Conservation (phyloP, 139 green algal species). For the Chlorella ohadii region DNA sequence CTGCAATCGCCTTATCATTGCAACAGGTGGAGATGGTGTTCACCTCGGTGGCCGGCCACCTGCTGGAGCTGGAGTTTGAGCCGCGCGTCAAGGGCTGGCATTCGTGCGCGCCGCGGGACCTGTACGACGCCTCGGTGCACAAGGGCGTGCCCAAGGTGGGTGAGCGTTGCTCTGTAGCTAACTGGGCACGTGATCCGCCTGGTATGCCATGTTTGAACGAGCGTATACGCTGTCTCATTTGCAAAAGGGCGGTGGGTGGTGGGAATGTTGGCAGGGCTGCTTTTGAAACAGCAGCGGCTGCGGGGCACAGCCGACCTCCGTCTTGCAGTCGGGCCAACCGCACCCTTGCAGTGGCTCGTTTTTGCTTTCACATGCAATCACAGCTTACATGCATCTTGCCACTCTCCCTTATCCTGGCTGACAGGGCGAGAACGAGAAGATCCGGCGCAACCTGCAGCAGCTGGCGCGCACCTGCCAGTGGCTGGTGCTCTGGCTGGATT, state of each 20-base stretch:
- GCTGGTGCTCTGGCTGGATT: constrained; percentile 99
- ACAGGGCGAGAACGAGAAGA: constrained; percentile 67
- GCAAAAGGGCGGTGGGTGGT: neutral
- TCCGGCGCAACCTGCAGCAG: constrained; percentile 82
- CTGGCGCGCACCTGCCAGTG: constrained; percentile 69
- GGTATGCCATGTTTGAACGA: too few relatives aligned
- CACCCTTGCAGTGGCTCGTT: too few relatives aligned
- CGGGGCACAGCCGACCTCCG: too few relatives aligned
- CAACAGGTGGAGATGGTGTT: constrained; percentile 87
- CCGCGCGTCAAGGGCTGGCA: constrained; percentile 62
- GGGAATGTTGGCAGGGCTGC: too few relatives aligned
- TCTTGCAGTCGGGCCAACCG: too few relatives aligned
- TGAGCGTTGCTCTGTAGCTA: neutral
- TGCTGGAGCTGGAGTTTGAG: constrained; percentile 94
- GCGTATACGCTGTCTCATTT: too few relatives aligned
- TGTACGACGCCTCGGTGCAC: constrained; percentile 67
- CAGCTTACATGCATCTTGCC: too few relatives aligned
- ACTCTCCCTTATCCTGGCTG: too few relatives aligned
- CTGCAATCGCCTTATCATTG: too few relatives aligned
- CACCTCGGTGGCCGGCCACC: constrained; percentile 93
- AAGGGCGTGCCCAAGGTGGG: constrained; percentile 73
- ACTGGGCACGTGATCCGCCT: too few relatives aligned
- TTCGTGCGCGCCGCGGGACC: constrained; percentile 60
- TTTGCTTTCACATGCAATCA: too few relatives aligned
- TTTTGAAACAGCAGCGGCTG: too few relatives aligned